Conservation (phyloP, 345 rosid genomes). For the Heritiera littoralis region DNA sequence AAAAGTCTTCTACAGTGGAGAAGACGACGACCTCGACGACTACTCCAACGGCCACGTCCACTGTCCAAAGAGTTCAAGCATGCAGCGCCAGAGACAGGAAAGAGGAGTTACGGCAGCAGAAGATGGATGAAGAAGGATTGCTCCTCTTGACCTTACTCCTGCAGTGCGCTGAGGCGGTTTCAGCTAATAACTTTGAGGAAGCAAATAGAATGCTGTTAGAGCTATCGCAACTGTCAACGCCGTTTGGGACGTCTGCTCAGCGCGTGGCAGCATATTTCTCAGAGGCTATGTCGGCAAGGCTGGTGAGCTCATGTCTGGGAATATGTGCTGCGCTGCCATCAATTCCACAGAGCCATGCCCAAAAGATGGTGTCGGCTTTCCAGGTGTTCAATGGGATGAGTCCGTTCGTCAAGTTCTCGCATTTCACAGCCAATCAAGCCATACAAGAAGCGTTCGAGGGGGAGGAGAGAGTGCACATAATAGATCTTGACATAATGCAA, state of each 20-base stretch:
- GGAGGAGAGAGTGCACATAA: conserved; percentile 92
- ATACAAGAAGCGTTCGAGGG: conserved; percentile 96
- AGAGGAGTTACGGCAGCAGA: conserved; percentile 75
- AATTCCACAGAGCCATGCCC: conserved; percentile 64
- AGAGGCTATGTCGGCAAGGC: conserved; percentile 92
- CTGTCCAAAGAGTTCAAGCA: conserved; percentile 23
- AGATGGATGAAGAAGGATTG: conserved; percentile 86
- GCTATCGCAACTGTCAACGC: conserved; percentile 90
- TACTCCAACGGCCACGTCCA: conserved; percentile 26
- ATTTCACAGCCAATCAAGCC: conserved; percentile 96
- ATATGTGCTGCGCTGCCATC: conserved; percentile 76
- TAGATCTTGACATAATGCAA: conserved; percentile 96
- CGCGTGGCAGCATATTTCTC: conserved; percentile 98
- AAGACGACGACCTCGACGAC: conserved; percentile 28
- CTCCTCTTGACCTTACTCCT: conserved; percentile 85
- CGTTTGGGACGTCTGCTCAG: conserved; percentile 95
- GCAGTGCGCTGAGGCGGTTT: conserved; percentile 97
- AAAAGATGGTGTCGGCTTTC: conserved; percentile 90
- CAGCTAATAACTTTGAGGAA: conserved; percentile 81
- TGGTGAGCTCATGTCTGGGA: conserved; percentile 84
- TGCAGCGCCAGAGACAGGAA: conserved; percentile 51
- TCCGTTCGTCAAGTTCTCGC: conserved; percentile 96
- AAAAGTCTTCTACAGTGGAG: conserved; percentile 56
- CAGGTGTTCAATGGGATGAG: conserved; percentile 97
- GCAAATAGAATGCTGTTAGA: conserved; percentile 90